Evolutionary conservation across 257 asterid species (phyloP).

Genomic region (Hygrophila difformis): DNA sequence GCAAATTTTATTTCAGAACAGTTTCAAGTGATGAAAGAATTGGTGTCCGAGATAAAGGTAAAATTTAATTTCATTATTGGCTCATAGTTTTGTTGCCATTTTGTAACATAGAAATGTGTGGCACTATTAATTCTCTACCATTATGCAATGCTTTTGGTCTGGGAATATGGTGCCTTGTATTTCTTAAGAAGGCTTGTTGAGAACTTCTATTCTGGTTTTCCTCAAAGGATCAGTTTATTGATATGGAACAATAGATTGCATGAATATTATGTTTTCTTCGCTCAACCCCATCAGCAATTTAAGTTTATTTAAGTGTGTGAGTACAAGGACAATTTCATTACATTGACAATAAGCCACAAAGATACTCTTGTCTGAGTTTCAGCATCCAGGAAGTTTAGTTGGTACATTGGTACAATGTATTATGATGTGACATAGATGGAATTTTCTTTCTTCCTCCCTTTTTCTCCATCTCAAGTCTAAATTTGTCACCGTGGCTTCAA

Average conservation of each 20-base stretch:
- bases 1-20: slow-evolving; percentile 73
- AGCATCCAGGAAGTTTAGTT: neutral
- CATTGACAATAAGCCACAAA: too few relatives aligned
- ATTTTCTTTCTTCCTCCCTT: slow-evolving; percentile 2
- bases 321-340: too few relatives aligned
- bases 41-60: slow-evolving; percentile 69
- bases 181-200: neutral
- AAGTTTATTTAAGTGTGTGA: too few relatives aligned
- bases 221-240: slow-evolving; percentile 9
- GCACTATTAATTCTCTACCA: neutral
- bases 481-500: slow-evolving; percentile 7
- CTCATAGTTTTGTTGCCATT: slow-evolving; percentile 7
- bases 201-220: slow-evolving; percentile 5
- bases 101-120: slow-evolving; percentile 3
- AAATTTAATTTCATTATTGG: neutral
- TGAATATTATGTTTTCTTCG: neutral
- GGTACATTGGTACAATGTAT: slow-evolving; percentile 7
- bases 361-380: too few relatives aligned
- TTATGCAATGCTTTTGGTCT: neutral
- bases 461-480: slow-evolving; percentile 5
- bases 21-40: slow-evolving; percentile 50
- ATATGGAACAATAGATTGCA: neutral
- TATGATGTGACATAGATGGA: slow-evolving; percentile 8
- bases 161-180: slow-evolving; percentile 3
- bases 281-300: slow-evolving; percentile 1